Evolutionary conservation across 129 eudicot genomes (phyloP).

Genomic region (Saposhnikovia divaricata): DNA sequence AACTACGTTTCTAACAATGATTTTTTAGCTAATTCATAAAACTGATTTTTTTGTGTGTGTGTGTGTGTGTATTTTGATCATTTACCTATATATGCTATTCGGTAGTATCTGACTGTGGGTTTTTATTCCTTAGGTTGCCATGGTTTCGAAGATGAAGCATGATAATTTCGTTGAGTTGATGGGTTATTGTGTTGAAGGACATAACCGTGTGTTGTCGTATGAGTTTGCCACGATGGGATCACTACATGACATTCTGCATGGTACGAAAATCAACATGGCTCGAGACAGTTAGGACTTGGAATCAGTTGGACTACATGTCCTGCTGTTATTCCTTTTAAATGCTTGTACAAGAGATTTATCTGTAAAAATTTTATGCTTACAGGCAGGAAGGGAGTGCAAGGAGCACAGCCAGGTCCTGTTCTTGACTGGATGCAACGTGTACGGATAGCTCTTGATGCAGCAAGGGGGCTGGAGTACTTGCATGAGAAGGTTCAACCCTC

Average conservation of each 20-base stretch:
- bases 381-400: slow-evolving; percentile 97
- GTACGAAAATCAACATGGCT: slow-evolving; percentile 19
- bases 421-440: slow-evolving; percentile 97
- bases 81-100: neutral
- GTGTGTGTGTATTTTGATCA: no score
- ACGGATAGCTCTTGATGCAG: slow-evolving; percentile 90
- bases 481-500: slow-evolving; percentile 89
- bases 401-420: slow-evolving; percentile 96
- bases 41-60: neutral
- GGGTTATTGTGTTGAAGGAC: slow-evolving; percentile 74
- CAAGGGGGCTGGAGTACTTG: slow-evolving; percentile 89
- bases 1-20: neutral
- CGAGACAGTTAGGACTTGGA: slow-evolving; percentile 2
- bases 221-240: slow-evolving; percentile 91
- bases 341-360: neutral
- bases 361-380: slow-evolving; percentile 8
- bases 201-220: slow-evolving; percentile 61
- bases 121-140: slow-evolving; percentile 37
- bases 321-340: neutral
- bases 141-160: slow-evolving; percentile 71
- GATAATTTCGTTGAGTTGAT: slow-evolving; percentile 63
- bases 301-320: neutral
- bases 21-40: neutral
- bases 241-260: slow-evolving; percentile 73
- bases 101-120: neutral